A percentile compares a stretch with the other conserved stretches of the same genome.
Evolutionary conservation across 306 rosid genomes (phyloP).

Genomic region (Lathyrus tuberosus): DNA sequence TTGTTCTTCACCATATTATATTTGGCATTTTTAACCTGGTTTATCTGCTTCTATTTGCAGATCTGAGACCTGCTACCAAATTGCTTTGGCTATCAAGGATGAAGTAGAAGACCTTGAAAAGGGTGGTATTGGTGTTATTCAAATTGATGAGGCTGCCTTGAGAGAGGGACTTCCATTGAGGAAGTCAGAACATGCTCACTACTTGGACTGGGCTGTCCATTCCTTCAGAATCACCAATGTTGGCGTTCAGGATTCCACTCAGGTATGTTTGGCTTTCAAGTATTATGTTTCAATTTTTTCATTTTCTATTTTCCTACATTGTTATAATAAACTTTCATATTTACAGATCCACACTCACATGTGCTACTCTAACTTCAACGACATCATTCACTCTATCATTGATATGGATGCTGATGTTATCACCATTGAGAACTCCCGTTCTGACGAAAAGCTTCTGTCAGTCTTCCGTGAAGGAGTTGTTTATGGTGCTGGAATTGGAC

Average conservation of each 20-base stretch:
- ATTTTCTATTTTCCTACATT: conserved; percentile 1
- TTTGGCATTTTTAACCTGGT: conserved; percentile 27
- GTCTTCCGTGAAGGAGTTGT: conserved; percentile 98
- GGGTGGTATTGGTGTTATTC: conserved; percentile 76
- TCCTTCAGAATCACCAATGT: conserved; percentile 86
- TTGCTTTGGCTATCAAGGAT: conserved; percentile 91
- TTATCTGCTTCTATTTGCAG: conserved; percentile 44
- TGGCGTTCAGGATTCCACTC: conserved; percentile 78
- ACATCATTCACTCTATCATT: conserved; percentile 89
- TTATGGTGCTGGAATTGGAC: conserved; percentile 96
- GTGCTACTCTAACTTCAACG: conserved; percentile 97
- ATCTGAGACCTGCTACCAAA: conserved; percentile 81
- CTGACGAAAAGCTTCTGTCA: conserved; percentile 87
- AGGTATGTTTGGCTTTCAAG: conserved; percentile 52
- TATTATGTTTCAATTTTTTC: not conserved
- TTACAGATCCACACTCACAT: conserved; percentile 94
- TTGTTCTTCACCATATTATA: not conserved
- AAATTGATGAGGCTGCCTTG: conserved; percentile 93
- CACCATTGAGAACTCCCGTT: conserved; percentile 94
- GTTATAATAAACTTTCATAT: conserved; percentile 10
- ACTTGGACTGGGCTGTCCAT: conserved; percentile 97
- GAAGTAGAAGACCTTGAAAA: conserved; percentile 94
- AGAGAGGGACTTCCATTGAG: conserved; percentile 86
- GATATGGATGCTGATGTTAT: conserved; percentile 94
- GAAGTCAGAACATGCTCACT: conserved; percentile 85